phyloP scores from a whole-genome alignment of 805 yeast species.

The Brettanomyces anomalus region DNA sequence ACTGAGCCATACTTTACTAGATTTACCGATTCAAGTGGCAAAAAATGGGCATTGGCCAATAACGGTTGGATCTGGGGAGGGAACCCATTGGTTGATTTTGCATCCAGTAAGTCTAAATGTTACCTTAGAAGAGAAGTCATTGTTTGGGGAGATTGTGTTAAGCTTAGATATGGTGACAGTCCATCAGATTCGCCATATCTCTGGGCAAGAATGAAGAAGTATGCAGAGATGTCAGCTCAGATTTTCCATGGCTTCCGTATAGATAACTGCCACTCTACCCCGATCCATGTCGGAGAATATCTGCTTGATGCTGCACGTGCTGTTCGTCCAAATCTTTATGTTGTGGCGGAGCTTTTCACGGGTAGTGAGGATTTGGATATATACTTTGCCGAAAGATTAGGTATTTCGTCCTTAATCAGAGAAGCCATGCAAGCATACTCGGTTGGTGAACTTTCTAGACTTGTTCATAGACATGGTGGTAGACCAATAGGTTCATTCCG shows the following conservation, averaged over 20 bases:
- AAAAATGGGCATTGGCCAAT: slow-evolving; percentile 70
- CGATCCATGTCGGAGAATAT: slow-evolving; percentile 87
- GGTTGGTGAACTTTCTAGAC: slow-evolving; percentile 73
- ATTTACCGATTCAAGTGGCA: slow-evolving; percentile 44
- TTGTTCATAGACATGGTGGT: slow-evolving; percentile 91
- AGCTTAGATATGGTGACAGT: slow-evolving; percentile 70
- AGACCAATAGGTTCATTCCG: slow-evolving; percentile 88
- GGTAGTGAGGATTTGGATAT: slow-evolving; percentile 91
- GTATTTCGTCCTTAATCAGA: slow-evolving; percentile 80
- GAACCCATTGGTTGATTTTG: slow-evolving; percentile 88
- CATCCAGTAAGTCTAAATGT: slow-evolving; percentile 67
- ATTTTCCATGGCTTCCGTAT: slow-evolving; percentile 83
- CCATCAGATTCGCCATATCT: slow-evolving; percentile 81
- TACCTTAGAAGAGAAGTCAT: slow-evolving; percentile 88
- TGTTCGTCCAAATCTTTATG: slow-evolving; percentile 77
- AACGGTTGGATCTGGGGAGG: slow-evolving; percentile 99
- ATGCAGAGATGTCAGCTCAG: slow-evolving; percentile 62
- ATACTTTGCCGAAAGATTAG: slow-evolving; percentile 82
- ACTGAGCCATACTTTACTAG: slow-evolving; percentile 86
- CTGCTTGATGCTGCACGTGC: slow-evolving; percentile 81
- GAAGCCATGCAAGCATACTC: slow-evolving; percentile 98
- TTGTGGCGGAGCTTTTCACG: slow-evolving; percentile 88
- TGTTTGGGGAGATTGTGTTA: slow-evolving; percentile 97
- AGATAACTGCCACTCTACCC: slow-evolving; percentile 95
- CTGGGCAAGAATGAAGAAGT: slow-evolving; percentile 82